phyloP scores from a whole-genome alignment of 805 yeast species.

The Henningerozyma blattae region DNA sequence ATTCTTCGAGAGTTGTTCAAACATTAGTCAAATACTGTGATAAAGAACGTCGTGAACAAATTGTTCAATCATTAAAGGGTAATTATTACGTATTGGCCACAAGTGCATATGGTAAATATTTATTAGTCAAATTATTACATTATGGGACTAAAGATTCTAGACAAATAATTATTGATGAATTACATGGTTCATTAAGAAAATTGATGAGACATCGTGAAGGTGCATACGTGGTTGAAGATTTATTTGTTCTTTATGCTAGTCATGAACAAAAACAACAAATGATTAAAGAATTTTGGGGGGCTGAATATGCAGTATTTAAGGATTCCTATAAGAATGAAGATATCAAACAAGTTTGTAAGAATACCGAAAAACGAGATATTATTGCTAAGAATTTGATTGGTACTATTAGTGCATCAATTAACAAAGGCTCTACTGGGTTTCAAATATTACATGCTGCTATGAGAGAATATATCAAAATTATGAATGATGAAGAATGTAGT shows the following conservation, averaged over 20 bases:
- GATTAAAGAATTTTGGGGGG: slow-evolving; percentile 94
- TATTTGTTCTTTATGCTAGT: slow-evolving; percentile 73
- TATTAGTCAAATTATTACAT: slow-evolving; percentile 77
- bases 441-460: slow-evolving; percentile 93
- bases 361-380: slow-evolving; percentile 66
- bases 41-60: slow-evolving; percentile 62
- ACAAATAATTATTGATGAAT: slow-evolving; percentile 62
- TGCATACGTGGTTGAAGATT: slow-evolving; percentile 93
- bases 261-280: slow-evolving; percentile 79
- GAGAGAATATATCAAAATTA: slow-evolving; percentile 72
- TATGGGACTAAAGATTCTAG: slow-evolving; percentile 82
- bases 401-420: slow-evolving; percentile 82
- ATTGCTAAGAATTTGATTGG: slow-evolving; percentile 66
- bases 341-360: slow-evolving; percentile 57
- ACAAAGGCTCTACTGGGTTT: slow-evolving; percentile 93
- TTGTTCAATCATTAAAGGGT: slow-evolving; percentile 61
- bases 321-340: slow-evolving; percentile 55
- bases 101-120: slow-evolving; percentile 86
- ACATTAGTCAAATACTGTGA: slow-evolving; percentile 79
- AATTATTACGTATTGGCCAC: slow-evolving; percentile 74
- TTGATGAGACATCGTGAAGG: slow-evolving; percentile 96
- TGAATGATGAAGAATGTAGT: slow-evolving; percentile 52
- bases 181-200: slow-evolving; percentile 84
- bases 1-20: slow-evolving; percentile 92
- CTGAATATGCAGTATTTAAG: slow-evolving; percentile 84